Conservation (phyloP, 257 asterid genomes). For the Solanum tarapatanum region DNA sequence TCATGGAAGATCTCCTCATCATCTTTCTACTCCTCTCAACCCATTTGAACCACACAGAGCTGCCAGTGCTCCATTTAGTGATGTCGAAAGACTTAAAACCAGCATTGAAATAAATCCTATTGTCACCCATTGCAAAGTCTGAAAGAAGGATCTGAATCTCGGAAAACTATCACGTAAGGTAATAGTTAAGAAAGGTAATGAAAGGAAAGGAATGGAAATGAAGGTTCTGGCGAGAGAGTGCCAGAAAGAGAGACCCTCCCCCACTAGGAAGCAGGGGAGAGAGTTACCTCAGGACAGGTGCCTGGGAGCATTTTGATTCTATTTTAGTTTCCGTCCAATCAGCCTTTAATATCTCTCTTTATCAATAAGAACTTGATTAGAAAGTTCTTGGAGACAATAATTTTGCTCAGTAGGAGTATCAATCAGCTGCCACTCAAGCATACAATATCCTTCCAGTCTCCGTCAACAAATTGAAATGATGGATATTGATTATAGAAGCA, state of each 20-base stretch:
- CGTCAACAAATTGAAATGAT: not conserved
- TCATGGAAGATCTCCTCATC: too few relatives aligned
- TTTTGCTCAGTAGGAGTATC: not conserved
- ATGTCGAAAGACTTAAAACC: too few relatives aligned
- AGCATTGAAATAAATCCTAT: too few relatives aligned
- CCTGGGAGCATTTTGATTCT: not conserved
- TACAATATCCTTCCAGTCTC: not conserved
- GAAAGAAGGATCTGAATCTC: too few relatives aligned
- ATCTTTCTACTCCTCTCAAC: too few relatives aligned
- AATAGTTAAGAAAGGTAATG: not conserved
- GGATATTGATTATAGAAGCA: not conserved
- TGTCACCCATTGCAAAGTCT: too few relatives aligned
- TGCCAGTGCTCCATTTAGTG: too few relatives aligned
- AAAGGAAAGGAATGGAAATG: not conserved
- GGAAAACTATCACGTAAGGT: too few relatives aligned
- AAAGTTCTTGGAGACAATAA: not conserved
- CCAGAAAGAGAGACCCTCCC: not conserved
- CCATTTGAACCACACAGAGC: too few relatives aligned
- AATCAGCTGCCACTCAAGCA: not conserved
- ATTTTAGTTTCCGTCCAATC: too few relatives aligned
- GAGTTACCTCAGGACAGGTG: not conserved
- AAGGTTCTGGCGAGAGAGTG: not conserved
- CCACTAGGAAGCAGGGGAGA: not conserved
- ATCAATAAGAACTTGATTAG: not conserved
- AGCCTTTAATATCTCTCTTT: not conserved